Evolutionary conservation across 2,329 filamentous ascomycete species (phyloP), one percentile per base, ranked within the genome.

Genomic region (Neopestalotiopsis clavispora): DNA sequence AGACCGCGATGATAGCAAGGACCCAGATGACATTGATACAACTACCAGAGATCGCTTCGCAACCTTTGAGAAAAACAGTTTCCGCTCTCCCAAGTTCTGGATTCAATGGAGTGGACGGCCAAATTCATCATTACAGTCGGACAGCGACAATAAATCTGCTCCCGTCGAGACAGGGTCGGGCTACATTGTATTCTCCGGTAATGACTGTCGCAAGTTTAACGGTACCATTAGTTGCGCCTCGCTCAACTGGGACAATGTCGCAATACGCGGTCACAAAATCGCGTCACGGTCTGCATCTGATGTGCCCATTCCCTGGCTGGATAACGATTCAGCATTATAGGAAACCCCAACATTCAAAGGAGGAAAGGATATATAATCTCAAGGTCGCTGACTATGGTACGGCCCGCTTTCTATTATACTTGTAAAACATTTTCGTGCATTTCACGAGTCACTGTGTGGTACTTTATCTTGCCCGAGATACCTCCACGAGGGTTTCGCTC

Each of bases 31-130:
- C 14, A 30, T 68, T 70, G 14, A 68, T 52, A 17, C 17, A 17
- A n/a, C 4, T n/a, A n/a, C 17, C 45, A n/a, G 17, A 67, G 32
- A 67, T 57, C 69, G 69, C 7, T 70, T 68, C 40, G 66, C 68
- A 12, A 68, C 71, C n/a, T 75, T 73, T 56, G 72, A 74, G 30
- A 73, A 75, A 69, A 74, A 73, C 66, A 72, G 72, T 28, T 75
- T 74, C 69, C 69, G 72, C 6, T 69, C 71, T 40, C 72, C 74
- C 58, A 75, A 76, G 66, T 75, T 75, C 64, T 75, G 75, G 72
- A 65, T 73, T 4, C 67, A 68, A 61, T 75, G 72, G 70, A 71
- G 72, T 17, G 70, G 72, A 2, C 32, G 32, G 45, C 59, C 57
- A 13, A 40, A n/a, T 2, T n/a, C 34, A 1, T 32, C 40, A 57